A percentile compares a stretch with the other conserved stretches of the same genome.
Conservation (phyloP, 495 filamentous ascomycete species). For the Aspergillus hancockii region DNA sequence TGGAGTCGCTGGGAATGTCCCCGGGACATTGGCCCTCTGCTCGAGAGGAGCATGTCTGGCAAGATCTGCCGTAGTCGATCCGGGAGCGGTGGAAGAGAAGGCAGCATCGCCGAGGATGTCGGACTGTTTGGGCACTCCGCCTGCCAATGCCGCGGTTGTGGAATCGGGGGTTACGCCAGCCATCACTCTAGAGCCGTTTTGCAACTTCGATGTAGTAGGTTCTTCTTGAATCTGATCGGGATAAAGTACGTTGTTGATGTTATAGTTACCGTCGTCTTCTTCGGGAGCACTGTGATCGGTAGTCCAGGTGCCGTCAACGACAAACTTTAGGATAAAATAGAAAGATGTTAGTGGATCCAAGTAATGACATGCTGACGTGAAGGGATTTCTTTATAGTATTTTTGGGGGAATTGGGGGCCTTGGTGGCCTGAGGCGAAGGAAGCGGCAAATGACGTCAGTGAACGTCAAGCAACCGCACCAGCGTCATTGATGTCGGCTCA, state of each 20-base stretch:
- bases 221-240: conserved; percentile 64
- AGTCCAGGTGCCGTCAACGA: conserved; percentile 87
- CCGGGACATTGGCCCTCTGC: conserved; percentile 58
- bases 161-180: conserved; percentile 70
- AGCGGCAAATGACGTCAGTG: conserved; percentile 36
- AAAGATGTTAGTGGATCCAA: conserved; percentile 17
- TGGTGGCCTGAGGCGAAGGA: conserved; percentile 14
- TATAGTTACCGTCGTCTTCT: conserved; percentile 74
- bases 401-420: conserved; percentile 7
- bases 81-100: conserved; percentile 50
- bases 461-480: conserved; percentile 8
- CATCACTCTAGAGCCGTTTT: conserved; percentile 53
- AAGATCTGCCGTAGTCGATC: conserved; percentile 65
- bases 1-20: conserved; percentile 82
- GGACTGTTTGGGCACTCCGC: conserved; percentile 62
- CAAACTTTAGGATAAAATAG: conserved; percentile 60
- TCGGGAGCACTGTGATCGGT: conserved; percentile 75
- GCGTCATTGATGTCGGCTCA: conserved; percentile 33
- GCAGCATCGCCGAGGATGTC: conserved; percentile 21
- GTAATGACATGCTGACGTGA: conserved; percentile 10
- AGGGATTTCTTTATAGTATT: conserved; percentile 26
- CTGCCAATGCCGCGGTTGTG: conserved; percentile 73
- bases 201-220: conserved; percentile 33
- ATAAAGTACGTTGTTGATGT: conserved; percentile 86
- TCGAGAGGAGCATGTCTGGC: conserved; percentile 66